Conservation (phyloP, 345 rosid species). For the Abelmoschus esculentus region DNA sequence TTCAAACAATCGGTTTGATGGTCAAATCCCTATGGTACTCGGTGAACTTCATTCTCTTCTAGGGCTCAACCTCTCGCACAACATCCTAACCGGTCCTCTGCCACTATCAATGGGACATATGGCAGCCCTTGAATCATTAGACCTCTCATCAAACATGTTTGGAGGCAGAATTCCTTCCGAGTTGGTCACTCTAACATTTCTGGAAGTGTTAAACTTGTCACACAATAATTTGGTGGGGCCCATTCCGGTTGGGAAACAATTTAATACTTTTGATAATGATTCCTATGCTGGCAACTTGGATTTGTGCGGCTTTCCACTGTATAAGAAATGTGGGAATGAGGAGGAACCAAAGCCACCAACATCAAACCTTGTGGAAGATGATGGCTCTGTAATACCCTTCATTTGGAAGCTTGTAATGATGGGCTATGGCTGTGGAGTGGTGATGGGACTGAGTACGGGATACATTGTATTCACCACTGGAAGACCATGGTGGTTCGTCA, state of each 20-base stretch:
- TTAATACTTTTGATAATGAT: neutral
- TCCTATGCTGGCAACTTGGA: neutral
- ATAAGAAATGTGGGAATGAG: neutral
- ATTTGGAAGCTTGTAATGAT: neutral
- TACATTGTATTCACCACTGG: neutral
- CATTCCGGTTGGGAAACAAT: neutral
- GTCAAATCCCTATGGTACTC: neutral
- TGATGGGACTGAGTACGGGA: neutral
- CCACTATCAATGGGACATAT: slow-evolving; percentile 11
- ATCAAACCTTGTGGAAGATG: neutral
- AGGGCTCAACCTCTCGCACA: neutral
- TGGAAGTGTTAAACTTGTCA: neutral
- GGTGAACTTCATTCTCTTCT: neutral
- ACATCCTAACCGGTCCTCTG: slow-evolving; percentile 7
- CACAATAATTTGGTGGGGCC: slow-evolving; percentile 3
- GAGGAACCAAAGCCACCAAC: neutral
- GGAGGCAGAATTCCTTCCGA: neutral
- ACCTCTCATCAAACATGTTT: slow-evolving; percentile 16
- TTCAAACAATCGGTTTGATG: neutral
- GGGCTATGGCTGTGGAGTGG: neutral
- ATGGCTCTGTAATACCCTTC: neutral
- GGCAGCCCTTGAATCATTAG: slow-evolving; percentile 9
- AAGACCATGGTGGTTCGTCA: neutral
- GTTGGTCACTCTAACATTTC: neutral
- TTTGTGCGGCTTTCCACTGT: neutral